Conservation (phyloP, 139 green algal species). For the Picochlorum sp. region DNA sequence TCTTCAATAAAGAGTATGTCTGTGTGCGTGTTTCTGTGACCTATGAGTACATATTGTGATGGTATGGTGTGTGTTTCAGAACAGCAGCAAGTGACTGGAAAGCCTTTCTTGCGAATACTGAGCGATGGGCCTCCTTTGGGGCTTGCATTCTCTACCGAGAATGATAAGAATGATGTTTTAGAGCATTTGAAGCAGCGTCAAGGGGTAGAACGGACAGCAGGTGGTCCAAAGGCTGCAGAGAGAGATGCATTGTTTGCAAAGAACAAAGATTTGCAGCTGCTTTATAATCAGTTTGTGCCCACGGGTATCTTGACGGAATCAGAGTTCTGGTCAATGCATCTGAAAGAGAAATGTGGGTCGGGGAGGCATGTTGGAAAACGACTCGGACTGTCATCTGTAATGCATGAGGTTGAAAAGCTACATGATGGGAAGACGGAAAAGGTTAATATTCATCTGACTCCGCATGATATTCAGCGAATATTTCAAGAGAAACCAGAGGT, state of each 20-base stretch:
- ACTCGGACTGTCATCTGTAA: constrained; percentile 28
- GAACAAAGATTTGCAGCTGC: constrained; percentile 27
- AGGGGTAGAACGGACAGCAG: background rate
- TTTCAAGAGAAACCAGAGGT: constrained; percentile 45
- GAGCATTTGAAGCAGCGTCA: constrained; percentile 19
- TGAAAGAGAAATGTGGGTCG: constrained; percentile 6
- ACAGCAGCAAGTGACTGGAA: constrained; percentile 27
- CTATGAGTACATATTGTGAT: background rate
- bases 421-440: constrained; percentile 31
- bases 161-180: constrained; percentile 23
- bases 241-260: constrained; percentile 5
- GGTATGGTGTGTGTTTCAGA: constrained; percentile 7
- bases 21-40: background rate
- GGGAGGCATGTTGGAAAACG: constrained; percentile 14
- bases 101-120: constrained; percentile 25
- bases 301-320: constrained; percentile 32
- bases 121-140: constrained; percentile 2
- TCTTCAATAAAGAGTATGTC: constrained; percentile 24
- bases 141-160: constrained; percentile 17
- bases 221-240: background rate
- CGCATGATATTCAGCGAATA: constrained; percentile 20
- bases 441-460: constrained; percentile 35
- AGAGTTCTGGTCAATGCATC: constrained; percentile 37
- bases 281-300: constrained; percentile 39
- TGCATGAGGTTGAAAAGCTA: constrained; percentile 27